Percentiles rank a stretch among this genome's conserved stretches.
Evolutionary conservation across 306 rosid genomes (phyloP).

Genomic region (Sechiopsis laciniata): DNA sequence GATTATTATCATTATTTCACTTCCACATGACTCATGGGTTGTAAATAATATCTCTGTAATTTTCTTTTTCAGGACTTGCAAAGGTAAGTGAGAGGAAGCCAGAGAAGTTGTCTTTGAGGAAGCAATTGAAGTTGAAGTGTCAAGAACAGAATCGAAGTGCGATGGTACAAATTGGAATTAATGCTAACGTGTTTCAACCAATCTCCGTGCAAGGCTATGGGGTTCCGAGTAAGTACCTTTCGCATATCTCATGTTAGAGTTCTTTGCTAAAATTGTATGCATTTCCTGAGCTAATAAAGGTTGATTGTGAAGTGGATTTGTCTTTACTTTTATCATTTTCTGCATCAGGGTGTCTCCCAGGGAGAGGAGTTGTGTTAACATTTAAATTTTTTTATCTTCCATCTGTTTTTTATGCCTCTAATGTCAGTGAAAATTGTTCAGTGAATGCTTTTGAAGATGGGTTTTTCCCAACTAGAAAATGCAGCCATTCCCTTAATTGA

Average conservation of each 20-base stretch:
- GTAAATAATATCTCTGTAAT: conserved; percentile 24
- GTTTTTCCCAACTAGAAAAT: too few relatives aligned
- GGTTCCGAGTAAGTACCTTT: conserved; percentile 43
- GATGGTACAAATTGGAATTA: conserved; percentile 45
- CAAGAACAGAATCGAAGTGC: conserved; percentile 71
- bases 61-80: conserved; percentile 54
- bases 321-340: background rate
- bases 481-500: too few relatives aligned
- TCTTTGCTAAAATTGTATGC: background rate
- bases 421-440: too few relatives aligned
- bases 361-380: background rate
- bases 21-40: conserved; percentile 2
- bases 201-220: conserved; percentile 35
- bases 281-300: background rate
- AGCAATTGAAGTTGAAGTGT: conserved; percentile 88
- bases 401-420: too few relatives aligned
- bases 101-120: conserved; percentile 82
- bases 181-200: conserved; percentile 42
- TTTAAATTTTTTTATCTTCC: too few relatives aligned
- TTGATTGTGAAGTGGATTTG: background rate
- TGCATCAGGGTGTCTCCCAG: too few relatives aligned
- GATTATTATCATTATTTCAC: background rate
- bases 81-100: conserved; percentile 67
- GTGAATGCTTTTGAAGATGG: too few relatives aligned
- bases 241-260: background rate